These are phyloP conservation scores for Taphrina communis DNA, from an alignment of 1,139 yeast species.

Conservation along the genomic window DNA sequence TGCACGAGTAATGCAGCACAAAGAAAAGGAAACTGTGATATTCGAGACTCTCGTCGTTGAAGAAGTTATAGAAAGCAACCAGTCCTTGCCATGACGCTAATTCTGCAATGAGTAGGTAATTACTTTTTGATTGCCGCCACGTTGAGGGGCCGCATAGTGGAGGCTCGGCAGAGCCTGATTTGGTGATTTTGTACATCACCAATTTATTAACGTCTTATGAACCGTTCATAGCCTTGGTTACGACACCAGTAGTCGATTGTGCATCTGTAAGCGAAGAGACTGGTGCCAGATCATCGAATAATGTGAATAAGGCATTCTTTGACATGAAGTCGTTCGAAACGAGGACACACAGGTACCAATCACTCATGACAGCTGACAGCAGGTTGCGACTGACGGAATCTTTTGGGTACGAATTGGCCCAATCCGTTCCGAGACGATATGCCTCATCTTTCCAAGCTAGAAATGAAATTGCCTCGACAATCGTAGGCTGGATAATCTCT, in stretches of 20 bases:
- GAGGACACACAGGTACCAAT: slow-evolving; percentile 79
- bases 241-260: not conserved
- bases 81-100: slow-evolving; percentile 11
- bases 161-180: not conserved
- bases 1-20: not conserved
- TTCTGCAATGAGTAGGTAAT: not conserved
- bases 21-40: not conserved
- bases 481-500: slow-evolving; percentile 88
- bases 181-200: no score
- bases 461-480: slow-evolving; percentile 86
- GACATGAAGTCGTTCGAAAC: slow-evolving; percentile 77
- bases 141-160: slow-evolving; percentile 3
- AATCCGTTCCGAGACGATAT: slow-evolving; percentile 77
- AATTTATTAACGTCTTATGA: no score
- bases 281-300: slow-evolving; percentile 30
- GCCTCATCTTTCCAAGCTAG: slow-evolving; percentile 98
- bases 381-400: slow-evolving; percentile 53
- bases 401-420: slow-evolving; percentile 63
- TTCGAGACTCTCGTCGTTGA: not conserved
- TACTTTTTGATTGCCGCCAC: not conserved
- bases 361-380: slow-evolving; percentile 60
- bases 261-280: slow-evolving; percentile 1
- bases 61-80: not conserved
- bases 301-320: slow-evolving; percentile 30
- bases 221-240: no score